A percentile compares a stretch with the other conserved stretches of the same genome.
Evolutionary conservation across 306 rosid species (phyloP).

Genomic region (Medicago ruthenica): DNA sequence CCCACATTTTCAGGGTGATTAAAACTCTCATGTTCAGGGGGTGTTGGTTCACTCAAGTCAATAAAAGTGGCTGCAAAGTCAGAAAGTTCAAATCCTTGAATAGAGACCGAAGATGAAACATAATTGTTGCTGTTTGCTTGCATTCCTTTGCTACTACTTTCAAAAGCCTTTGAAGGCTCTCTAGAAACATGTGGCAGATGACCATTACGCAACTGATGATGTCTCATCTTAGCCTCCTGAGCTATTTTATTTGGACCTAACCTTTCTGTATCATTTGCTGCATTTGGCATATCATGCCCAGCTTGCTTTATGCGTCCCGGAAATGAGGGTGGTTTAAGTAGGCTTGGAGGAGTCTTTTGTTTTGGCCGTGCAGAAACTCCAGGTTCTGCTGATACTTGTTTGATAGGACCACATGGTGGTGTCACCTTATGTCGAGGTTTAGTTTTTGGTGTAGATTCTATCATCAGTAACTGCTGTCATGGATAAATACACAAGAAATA

Average conservation of each 20-base stretch:
- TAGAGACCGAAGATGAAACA: conserved; percentile 72
- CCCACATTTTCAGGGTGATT: conserved; percentile 50
- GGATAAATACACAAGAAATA: background rate
- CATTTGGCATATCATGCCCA: conserved; percentile 61
- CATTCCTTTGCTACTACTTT: conserved; percentile 64
- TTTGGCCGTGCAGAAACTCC: conserved; percentile 66
- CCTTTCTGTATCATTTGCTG: conserved; percentile 43
- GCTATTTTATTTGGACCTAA: conserved; percentile 51
- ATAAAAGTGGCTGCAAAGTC: conserved; percentile 72
- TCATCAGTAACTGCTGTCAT: conserved; percentile 56
- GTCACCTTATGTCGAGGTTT: conserved; percentile 63
- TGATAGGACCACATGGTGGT: conserved; percentile 58
- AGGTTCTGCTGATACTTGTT: conserved; percentile 63
- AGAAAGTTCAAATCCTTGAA: conserved; percentile 71
- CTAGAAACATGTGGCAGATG: conserved; percentile 46
- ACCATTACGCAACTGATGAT: conserved; percentile 50
- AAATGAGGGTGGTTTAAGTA: conserved; percentile 60
- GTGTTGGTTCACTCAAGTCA: conserved; percentile 56
- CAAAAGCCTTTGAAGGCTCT: conserved; percentile 59
- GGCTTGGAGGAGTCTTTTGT: conserved; percentile 70
- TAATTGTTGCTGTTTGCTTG: conserved; percentile 69
- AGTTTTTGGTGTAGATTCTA: conserved; percentile 65
- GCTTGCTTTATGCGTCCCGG: conserved; percentile 57
- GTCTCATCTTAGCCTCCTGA: conserved; percentile 55
- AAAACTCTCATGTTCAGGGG: conserved; percentile 47